Conservation (phyloP, 2,329 filamentous ascomycete species). For the Hypomyces rosellus region DNA sequence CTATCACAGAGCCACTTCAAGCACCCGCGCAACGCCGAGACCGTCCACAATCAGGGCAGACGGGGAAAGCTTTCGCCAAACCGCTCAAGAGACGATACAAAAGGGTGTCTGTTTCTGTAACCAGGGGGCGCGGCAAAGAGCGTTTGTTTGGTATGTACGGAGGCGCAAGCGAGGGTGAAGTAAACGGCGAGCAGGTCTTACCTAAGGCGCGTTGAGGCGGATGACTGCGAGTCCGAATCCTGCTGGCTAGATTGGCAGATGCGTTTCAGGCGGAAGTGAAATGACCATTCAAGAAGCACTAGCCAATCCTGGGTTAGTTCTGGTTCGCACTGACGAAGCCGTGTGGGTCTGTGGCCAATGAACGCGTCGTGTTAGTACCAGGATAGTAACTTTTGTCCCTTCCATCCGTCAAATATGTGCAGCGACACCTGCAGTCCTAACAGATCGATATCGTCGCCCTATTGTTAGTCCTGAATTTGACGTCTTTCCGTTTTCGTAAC, state of each 20-base stretch:
- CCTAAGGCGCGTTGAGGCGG: slow-evolving; percentile 25
- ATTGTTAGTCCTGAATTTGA: not conserved
- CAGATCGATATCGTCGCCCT: not conserved
- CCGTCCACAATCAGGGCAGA: slow-evolving; percentile 4
- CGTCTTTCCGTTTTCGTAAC: not conserved
- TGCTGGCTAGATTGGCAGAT: slow-evolving; percentile 24
- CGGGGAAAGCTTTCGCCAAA: slow-evolving; percentile 5
- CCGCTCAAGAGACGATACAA: slow-evolving; percentile 7
- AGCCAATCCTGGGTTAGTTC: slow-evolving; percentile 25
- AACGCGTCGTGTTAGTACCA: slow-evolving; percentile 9
- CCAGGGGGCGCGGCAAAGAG: slow-evolving; percentile 9
- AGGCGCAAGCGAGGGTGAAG: slow-evolving; percentile 15
- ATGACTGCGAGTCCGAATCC: slow-evolving; percentile 20
- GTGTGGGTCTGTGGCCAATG: slow-evolving; percentile 19
- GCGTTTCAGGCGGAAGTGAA: slow-evolving; percentile 25
- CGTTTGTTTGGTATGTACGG: slow-evolving; percentile 13
- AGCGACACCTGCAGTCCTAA: not conserved
- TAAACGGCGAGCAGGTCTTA: slow-evolving; percentile 24
- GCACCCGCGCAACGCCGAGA: slow-evolving; percentile 9
- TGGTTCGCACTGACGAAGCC: slow-evolving; percentile 12
- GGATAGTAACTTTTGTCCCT: not conserved
- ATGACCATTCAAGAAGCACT: slow-evolving; percentile 16
- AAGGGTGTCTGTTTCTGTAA: slow-evolving; percentile 6
- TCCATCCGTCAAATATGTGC: not conserved
- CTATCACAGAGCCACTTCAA: slow-evolving; percentile 7